Evolutionary conservation across 176 grass and related monocot genomes (phyloP).

Genomic region (Calamus simplicifolius): DNA sequence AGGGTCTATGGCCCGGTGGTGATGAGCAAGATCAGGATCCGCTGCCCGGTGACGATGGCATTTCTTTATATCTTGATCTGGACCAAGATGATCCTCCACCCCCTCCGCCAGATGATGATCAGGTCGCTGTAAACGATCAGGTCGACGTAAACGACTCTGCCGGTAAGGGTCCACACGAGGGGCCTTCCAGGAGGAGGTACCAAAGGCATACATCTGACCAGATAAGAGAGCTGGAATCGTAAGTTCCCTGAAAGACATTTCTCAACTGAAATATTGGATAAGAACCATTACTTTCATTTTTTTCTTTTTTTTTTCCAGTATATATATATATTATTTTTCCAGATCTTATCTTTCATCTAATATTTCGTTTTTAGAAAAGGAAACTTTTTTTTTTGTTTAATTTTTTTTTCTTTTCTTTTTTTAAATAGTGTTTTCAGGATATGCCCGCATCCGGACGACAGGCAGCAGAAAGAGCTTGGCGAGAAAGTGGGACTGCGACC

Average conservation of each 20-base stretch:
- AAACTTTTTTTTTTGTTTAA: background rate
- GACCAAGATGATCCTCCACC: no score
- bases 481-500: constrained; percentile 5
- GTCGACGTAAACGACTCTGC: no score
- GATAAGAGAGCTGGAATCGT: constrained; percentile 24
- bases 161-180: background rate
- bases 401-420: background rate
- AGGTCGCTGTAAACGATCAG: no score
- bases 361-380: no score
- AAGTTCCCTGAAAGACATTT: background rate
- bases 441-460: constrained; percentile 25
- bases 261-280: background rate
- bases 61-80: no score
- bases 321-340: no score
- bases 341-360: no score
- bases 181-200: constrained; percentile 4
- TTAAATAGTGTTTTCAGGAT: constrained; percentile 16
- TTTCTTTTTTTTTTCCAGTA: background rate
- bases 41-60: no score
- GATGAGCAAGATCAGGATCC: no score
- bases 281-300: background rate
- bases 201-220: constrained; percentile 16
- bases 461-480: constrained; percentile 15
- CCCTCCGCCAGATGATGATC: no score
- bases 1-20: no score